Evolutionary conservation across 768 basidiomycete species (phyloP), one percentile per base, ranked within the genome.

Genomic region (Suillus spraguei): DNA sequence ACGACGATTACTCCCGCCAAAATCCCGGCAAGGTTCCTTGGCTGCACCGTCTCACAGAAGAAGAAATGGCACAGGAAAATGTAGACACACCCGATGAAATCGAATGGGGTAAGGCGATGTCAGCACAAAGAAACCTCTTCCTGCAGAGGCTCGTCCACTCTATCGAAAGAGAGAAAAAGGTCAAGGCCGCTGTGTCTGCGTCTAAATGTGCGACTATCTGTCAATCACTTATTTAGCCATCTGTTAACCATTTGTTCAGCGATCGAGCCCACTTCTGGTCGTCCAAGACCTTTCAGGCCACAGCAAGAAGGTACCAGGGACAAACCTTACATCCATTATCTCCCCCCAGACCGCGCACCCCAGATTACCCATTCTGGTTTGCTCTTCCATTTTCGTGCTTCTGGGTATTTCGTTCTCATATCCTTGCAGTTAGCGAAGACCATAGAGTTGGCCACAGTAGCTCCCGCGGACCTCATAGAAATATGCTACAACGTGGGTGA

Each of bases 101-200:
- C 44, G 85, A 87, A 58, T 94, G 90, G 86, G 95, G 91, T 22
- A 80, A 75, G 65, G 78, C 78, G 68, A 95, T 94, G 94, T 87
- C 90, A 38, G 77, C 80, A 42, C 82, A 87, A 46, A 82, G 94
- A 65, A 88, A 89, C 67, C 69, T 82, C 42, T 94, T 95, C 69
- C 80, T 92, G 55, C 85, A 86, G 64, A 86, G 84, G 64, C 83
- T 92, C 41, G 87, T 92, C 24, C 80, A 84, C 60, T 80, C 83
- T 7, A 70, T 79, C 39, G 84, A 86, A 59, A 74, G 74, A 35
- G 85, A 87, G 39, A 86, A 82, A 71, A 85, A 80, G 72, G 64
- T 72, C 38, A 84, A 79, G 69, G 72, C 71, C 38, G 71, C 74
- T 10, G 68, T 78, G 13, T 78, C 81, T 9, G 64, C 59, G 3